phyloP scores from a whole-genome alignment of 2,329 filamentous ascomycete species.

The Epicoccum nigrum region DNA sequence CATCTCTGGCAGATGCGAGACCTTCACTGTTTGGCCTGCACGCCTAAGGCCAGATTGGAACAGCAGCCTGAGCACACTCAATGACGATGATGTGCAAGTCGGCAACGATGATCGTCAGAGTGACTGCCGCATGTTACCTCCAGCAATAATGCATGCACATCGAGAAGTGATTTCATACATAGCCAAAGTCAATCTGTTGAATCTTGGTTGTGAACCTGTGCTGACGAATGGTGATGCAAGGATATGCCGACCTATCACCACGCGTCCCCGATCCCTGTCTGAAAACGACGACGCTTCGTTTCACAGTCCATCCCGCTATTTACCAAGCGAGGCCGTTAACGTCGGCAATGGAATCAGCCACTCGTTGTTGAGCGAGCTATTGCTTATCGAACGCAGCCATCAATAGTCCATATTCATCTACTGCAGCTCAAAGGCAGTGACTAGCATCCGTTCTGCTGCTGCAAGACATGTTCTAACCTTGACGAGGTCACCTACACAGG shows the following conservation, averaged over 20 bases:
- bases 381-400: constrained; percentile 15
- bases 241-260: constrained; percentile 19
- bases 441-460: background rate
- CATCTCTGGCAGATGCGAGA: constrained; percentile 30
- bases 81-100: background rate
- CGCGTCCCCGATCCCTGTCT: constrained; percentile 24
- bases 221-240: constrained; percentile 25
- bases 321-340: constrained; percentile 16
- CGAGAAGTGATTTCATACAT: background rate
- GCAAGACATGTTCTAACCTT: constrained; percentile 4
- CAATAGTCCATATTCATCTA: constrained; percentile 2
- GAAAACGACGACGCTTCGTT: constrained; percentile 31
- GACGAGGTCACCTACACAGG: background rate
- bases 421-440: background rate
- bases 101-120: background rate
- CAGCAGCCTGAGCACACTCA: background rate
- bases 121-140: constrained; percentile 3
- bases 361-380: constrained; percentile 13
- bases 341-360: constrained; percentile 7
- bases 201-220: constrained; percentile 9
- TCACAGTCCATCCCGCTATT: constrained; percentile 29
- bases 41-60: constrained; percentile 26
- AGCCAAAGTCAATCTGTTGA: constrained; percentile 5
- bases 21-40: constrained; percentile 39
- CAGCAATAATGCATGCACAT: background rate